Evolutionary conservation across 192 early-diverging fungal species (phyloP).

Genomic region (Endogone sp.): DNA sequence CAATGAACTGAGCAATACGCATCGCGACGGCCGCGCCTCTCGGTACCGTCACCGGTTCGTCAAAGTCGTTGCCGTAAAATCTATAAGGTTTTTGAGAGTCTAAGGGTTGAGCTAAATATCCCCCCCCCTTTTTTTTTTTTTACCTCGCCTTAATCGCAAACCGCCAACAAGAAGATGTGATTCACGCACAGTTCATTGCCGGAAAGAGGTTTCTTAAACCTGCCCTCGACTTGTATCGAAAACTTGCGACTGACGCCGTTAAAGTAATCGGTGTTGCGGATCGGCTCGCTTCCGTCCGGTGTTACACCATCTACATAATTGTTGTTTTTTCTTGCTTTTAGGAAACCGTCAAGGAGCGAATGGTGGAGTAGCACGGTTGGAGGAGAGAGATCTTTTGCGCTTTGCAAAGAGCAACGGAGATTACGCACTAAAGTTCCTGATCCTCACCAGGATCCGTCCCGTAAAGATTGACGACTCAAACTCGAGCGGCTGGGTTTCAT

Average conservation of each 20-base stretch:
- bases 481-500: constrained; percentile 35
- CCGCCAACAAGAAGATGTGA: background rate
- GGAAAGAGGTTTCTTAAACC: constrained; percentile 1
- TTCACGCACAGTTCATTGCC: background rate
- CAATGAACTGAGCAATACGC: constrained; percentile 27
- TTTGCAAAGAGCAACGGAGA: background rate
- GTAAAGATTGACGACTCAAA: constrained; percentile 32
- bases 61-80: constrained; percentile 35
- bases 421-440: constrained; percentile 34
- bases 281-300: constrained; percentile 19
- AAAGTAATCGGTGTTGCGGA: constrained; percentile 27
- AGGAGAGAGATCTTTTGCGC: constrained; percentile 15
- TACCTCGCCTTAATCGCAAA: too few species aligned
- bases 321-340: background rate
- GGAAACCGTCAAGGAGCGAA: background rate
- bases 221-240: constrained; percentile 28
- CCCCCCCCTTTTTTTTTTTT: too few species aligned
- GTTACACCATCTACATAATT: background rate
- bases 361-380: background rate
- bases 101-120: constrained; percentile 27
- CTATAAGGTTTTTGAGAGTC: constrained; percentile 16
- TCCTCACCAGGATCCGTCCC: constrained; percentile 30
- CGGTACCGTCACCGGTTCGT: constrained; percentile 19
- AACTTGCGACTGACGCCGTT: constrained; percentile 31
- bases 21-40: constrained; percentile 25